These are phyloP conservation scores for Pistacia atlantica DNA, from an alignment of 345 rosid genomes.

Conservation along the genomic window DNA sequence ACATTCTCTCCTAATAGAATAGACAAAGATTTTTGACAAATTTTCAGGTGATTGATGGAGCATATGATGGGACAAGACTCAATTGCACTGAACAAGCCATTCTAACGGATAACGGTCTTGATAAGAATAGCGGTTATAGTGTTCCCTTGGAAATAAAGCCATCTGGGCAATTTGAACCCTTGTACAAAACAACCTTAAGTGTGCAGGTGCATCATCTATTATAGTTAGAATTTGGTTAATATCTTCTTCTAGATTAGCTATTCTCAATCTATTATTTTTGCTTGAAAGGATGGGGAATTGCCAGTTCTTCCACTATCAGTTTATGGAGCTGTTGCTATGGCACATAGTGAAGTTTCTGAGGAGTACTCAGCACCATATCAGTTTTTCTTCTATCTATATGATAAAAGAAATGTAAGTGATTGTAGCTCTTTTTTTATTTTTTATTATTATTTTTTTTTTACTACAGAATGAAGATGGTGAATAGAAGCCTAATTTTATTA, in stretches of 20 bases:
- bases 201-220: slow-evolving; percentile 54
- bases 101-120: slow-evolving; percentile 55
- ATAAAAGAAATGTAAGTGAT: too few relatives aligned
- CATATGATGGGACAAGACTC: slow-evolving; percentile 73
- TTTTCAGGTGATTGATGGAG: slow-evolving; percentile 70
- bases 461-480: too few relatives aligned
- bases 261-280: too few relatives aligned
- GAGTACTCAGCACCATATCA: too few relatives aligned
- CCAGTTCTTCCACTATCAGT: slow-evolving; percentile 90
- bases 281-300: slow-evolving; percentile 75
- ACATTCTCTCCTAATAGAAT: not conserved
- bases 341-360: too few relatives aligned
- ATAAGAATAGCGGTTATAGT: slow-evolving; percentile 55
- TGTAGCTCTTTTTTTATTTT: too few relatives aligned
- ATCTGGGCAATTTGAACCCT: slow-evolving; percentile 91
- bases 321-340: slow-evolving; percentile 75
- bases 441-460: too few relatives aligned
- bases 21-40: not conserved
- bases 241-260: too few relatives aligned
- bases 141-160: slow-evolving; percentile 90
- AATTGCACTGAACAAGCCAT: slow-evolving; percentile 71
- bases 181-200: slow-evolving; percentile 72
- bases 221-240: too few relatives aligned
- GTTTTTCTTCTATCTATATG: too few relatives aligned
- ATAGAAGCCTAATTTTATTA: too few relatives aligned